Conservation (phyloP, 2,329 filamentous ascomycete species). For the Bipolaris bicolor region DNA sequence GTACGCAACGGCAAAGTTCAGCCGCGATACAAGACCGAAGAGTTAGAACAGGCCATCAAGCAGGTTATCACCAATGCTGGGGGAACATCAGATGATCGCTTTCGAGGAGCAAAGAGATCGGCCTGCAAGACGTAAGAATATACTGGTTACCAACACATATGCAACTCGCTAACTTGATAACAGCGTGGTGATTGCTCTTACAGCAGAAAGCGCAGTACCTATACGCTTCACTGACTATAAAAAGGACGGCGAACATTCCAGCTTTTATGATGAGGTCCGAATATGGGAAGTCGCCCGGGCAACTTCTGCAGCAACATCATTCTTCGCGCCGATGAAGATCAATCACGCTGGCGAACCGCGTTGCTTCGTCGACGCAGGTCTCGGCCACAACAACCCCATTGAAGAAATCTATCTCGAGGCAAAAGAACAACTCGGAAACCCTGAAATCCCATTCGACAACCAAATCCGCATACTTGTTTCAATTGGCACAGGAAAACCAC, state of each 20-base stretch:
- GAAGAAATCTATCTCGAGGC: constrained; percentile 47
- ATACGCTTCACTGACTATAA: constrained; percentile 13
- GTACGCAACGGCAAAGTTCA: constrained; percentile 15
- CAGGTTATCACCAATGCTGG: constrained; percentile 10
- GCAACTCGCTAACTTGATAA: not conserved
- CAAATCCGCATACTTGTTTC: constrained; percentile 13
- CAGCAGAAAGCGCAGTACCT: constrained; percentile 5
- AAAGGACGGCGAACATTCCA: constrained; percentile 12
- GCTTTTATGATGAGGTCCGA: constrained; percentile 30
- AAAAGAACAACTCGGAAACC: not conserved
- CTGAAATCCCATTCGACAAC: constrained; percentile 4
- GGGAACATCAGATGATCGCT: constrained; percentile 6
- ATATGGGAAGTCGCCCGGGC: constrained; percentile 38
- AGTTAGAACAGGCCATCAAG: constrained; percentile 19
- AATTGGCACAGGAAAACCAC: constrained; percentile 13
- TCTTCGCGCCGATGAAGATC: constrained; percentile 41
- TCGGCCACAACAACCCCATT: constrained; percentile 54
- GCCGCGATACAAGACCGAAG: constrained; percentile 18
- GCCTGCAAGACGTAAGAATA: constrained; percentile 11
- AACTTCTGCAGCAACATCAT: constrained; percentile 24
- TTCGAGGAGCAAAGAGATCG: constrained; percentile 10
- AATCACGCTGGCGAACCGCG: constrained; percentile 35
- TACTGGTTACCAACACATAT: not conserved
- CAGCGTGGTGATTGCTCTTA: constrained; percentile 13
- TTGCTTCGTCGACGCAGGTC: constrained; percentile 51